These are phyloP conservation scores for Pichia ethanolica DNA, from an alignment of 805 yeast species.

Conservation along the genomic window DNA sequence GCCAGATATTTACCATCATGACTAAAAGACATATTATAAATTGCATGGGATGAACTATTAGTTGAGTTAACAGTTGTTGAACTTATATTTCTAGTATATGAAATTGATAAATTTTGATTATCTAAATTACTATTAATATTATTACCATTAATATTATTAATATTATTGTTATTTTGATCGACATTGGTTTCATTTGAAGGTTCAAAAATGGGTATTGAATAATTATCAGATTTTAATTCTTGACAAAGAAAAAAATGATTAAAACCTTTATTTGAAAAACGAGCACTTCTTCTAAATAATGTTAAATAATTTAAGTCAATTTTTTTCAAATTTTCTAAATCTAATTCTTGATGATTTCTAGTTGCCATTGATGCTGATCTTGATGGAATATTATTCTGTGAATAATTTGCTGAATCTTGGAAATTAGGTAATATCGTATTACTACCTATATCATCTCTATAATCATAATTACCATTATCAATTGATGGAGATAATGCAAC, in stretches of 20 bases:
- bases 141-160: not conserved
- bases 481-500: not conserved
- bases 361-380: not conserved
- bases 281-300: constrained; percentile 37
- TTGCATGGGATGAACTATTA: constrained; percentile 30
- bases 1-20: constrained; percentile 79
- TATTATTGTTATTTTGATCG: not conserved
- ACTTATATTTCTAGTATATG: not conserved
- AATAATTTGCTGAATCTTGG: too few species aligned
- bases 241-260: constrained; percentile 58
- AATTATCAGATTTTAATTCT: constrained; percentile 36
- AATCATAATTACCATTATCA: not conserved
- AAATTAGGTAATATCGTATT: too few species aligned
- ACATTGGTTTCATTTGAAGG: not conserved
- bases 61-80: not conserved
- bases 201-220: not conserved
- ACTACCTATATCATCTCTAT: not conserved
- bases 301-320: constrained; percentile 49
- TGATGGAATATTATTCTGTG: not conserved
- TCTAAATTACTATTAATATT: not conserved
- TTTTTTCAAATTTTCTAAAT: constrained; percentile 13
- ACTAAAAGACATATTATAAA: constrained; percentile 71
- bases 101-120: not conserved
- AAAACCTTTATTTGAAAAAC: constrained; percentile 38
- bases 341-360: not conserved